These are phyloP conservation scores for Ophiocordyceps camponoti-floridani DNA, from an alignment of 2,329 filamentous ascomycete genomes.

Conservation along the genomic window DNA sequence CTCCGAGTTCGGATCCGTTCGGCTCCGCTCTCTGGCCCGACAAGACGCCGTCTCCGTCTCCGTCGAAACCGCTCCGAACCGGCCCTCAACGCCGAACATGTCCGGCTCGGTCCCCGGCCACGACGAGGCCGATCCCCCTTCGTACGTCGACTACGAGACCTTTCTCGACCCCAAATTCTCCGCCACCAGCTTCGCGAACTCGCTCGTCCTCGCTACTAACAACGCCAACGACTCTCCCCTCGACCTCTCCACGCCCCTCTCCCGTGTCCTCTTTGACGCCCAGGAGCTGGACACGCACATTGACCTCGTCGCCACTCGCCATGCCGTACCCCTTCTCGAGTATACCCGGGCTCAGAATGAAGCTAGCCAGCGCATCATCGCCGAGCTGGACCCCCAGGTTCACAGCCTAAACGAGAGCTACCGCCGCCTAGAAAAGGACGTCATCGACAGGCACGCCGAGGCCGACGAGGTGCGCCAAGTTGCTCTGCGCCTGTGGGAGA, in stretches of 20 bases:
- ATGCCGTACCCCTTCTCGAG: slow-evolving; percentile 61
- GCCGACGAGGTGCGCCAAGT: slow-evolving; percentile 69
- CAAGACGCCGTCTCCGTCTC: background rate
- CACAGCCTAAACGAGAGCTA: slow-evolving; percentile 70
- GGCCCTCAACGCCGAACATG: background rate
- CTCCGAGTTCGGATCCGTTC: no score
- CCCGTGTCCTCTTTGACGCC: slow-evolving; percentile 84
- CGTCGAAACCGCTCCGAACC: background rate
- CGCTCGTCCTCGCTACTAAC: slow-evolving; percentile 76
- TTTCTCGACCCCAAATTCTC: slow-evolving; percentile 76
- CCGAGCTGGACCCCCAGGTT: slow-evolving; percentile 65
- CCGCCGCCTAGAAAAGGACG: slow-evolving; percentile 68
- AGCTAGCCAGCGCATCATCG: slow-evolving; percentile 53
- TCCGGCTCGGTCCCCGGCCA: background rate
- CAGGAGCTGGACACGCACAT: slow-evolving; percentile 96
- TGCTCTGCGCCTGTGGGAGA: slow-evolving; percentile 63
- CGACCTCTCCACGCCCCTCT: slow-evolving; percentile 86
- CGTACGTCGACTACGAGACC: slow-evolving; percentile 90
- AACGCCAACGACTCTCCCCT: slow-evolving; percentile 78
- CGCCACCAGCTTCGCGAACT: slow-evolving; percentile 69
- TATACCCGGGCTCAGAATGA: slow-evolving; percentile 60
- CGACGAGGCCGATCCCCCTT: slow-evolving; percentile 37
- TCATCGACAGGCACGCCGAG: slow-evolving; percentile 67
- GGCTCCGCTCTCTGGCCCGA: background rate
- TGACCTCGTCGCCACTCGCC: slow-evolving; percentile 70